A percentile compares a stretch with the other conserved stretches of the same genome.
Evolutionary conservation across 495 filamentous ascomycete genomes (phyloP).

Genomic region (Tetracladium setigerum): DNA sequence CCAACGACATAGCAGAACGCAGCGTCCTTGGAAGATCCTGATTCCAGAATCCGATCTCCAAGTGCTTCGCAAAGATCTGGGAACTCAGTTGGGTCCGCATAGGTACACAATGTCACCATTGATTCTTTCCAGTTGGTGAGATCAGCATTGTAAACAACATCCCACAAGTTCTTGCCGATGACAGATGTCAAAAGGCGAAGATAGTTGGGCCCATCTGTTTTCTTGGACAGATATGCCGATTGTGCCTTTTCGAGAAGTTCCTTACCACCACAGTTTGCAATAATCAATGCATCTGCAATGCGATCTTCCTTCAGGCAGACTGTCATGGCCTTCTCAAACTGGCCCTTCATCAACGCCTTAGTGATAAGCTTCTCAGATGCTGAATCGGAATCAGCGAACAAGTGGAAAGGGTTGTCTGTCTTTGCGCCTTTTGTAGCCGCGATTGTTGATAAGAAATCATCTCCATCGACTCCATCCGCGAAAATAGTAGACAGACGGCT

Average conservation of each 20-base stretch:
- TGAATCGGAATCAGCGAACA: constrained; percentile 47
- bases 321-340: constrained; percentile 85
- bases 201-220: constrained; percentile 79
- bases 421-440: constrained; percentile 71
- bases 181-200: constrained; percentile 84
- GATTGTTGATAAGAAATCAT: constrained; percentile 69
- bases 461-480: constrained; percentile 60
- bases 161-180: constrained; percentile 95
- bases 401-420: constrained; percentile 78
- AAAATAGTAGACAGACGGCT: constrained; percentile 66
- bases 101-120: constrained; percentile 92
- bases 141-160: constrained; percentile 94
- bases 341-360: constrained; percentile 74
- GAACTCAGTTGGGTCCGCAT: constrained; percentile 84
- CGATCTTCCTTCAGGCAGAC: constrained; percentile 81
- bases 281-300: constrained; percentile 94
- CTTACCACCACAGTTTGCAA: constrained; percentile 93
- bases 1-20: constrained; percentile 94
- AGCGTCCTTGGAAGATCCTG: constrained; percentile 70
- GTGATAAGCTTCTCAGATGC: constrained; percentile 83
- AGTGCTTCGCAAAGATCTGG: constrained; percentile 93
- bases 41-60: constrained; percentile 83
- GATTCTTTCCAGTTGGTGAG: constrained; percentile 92
- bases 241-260: constrained; percentile 92
- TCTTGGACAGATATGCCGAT: constrained; percentile 80